Conservation (phyloP, 2,329 filamentous ascomycete species). For the Aspergillus fijiensis region DNA sequence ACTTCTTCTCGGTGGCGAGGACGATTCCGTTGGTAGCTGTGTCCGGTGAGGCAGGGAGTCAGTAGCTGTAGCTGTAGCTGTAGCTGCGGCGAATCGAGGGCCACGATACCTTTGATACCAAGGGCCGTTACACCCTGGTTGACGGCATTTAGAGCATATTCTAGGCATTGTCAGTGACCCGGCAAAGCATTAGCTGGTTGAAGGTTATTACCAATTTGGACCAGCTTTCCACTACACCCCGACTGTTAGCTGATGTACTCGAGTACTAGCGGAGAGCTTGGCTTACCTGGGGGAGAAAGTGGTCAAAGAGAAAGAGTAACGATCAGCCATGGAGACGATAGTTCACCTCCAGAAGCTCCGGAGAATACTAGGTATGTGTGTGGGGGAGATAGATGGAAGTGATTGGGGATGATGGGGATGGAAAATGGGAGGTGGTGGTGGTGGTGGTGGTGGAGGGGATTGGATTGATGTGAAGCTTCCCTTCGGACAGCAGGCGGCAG, state of each 20-base stretch:
- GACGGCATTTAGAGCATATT: conserved; percentile 98
- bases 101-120: conserved; percentile 83
- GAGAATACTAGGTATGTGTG: not conserved
- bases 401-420: conserved; percentile 17
- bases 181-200: not conserved
- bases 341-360: conserved; percentile 19
- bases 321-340: conserved; percentile 75
- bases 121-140: conserved; percentile 98
- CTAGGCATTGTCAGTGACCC: conserved; percentile 50
- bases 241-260: conserved; percentile 44
- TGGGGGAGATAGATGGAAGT: conserved; percentile 6
- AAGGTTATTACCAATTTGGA: conserved; percentile 77
- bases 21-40: conserved; percentile 97
- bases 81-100: conserved; percentile 1
- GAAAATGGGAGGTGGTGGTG: conserved; percentile 8
- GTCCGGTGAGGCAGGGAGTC: conserved; percentile 8
- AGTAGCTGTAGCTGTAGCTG: conserved; percentile 12
- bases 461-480: conserved; percentile 31
- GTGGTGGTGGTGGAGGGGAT: conserved; percentile 16
- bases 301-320: conserved; percentile 98
- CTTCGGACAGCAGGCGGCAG: conserved; percentile 28
- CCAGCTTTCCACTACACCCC: conserved; percentile 81
- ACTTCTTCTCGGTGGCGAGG: conserved; percentile 99
- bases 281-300: conserved; percentile 92
- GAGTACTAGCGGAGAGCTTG: conserved; percentile 36